phyloP scores from a whole-genome alignment of 1,139 yeast genomes.

The Lodderomyces jiufengensis region DNA sequence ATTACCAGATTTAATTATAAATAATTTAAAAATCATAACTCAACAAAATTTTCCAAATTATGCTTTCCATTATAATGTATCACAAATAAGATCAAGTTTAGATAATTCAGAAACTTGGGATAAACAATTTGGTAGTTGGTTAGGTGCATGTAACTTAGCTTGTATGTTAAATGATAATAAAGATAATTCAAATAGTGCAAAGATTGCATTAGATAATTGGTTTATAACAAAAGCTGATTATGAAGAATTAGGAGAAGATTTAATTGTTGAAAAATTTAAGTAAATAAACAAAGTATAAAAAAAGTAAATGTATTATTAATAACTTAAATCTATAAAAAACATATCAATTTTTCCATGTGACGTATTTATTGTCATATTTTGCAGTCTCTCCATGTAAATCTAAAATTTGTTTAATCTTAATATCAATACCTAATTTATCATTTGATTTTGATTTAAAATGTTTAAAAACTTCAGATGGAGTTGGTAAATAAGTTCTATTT shows the following conservation, averaged over 20 bases:
- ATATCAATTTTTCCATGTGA: constrained; percentile 51
- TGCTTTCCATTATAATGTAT: constrained; percentile 24
- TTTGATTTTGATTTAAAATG: constrained; percentile 51
- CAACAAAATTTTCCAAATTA: constrained; percentile 50
- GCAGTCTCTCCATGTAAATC: constrained; percentile 60
- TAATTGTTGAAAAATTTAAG: constrained; percentile 52
- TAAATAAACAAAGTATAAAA: constrained; percentile 4
- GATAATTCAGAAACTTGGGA: constrained; percentile 43
- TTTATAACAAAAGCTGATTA: constrained; percentile 57
- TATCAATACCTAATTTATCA: constrained; percentile 61
- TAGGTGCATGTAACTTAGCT: constrained; percentile 64
- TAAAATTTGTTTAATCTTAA: constrained; percentile 53
- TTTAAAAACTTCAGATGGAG: constrained; percentile 59
- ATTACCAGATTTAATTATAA: constrained; percentile 56
- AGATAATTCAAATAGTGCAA: constrained; percentile 34
- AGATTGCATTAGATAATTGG: constrained; percentile 49
- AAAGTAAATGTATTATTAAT: constrained; percentile 1
- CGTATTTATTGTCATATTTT: constrained; percentile 51
- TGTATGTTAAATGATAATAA: constrained; percentile 45
- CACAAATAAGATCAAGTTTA: constrained; percentile 14
- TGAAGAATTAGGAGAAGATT: constrained; percentile 58
- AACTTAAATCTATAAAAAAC: constrained; percentile 5
- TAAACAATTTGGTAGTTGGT: constrained; percentile 57
- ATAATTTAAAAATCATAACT: constrained; percentile 50
- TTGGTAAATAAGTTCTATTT: constrained; percentile 61